These are phyloP conservation scores for Tuber calosporum DNA, from an alignment of 495 filamentous ascomycete genomes.

Conservation along the genomic window DNA sequence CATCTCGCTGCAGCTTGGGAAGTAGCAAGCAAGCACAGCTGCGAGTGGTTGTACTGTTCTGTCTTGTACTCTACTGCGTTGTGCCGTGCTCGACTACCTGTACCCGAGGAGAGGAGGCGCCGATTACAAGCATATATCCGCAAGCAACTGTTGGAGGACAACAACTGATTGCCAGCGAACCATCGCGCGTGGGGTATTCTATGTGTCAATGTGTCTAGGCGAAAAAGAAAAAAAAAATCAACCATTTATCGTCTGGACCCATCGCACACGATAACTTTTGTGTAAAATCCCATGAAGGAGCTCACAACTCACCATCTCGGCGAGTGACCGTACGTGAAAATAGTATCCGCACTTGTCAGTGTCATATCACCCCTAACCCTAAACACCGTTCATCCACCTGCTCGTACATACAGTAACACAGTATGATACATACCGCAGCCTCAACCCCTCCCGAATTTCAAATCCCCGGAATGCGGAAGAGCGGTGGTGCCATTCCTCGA, in stretches of 20 bases:
- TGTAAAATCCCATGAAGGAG: background rate
- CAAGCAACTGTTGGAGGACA: background rate
- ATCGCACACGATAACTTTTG: too few species aligned
- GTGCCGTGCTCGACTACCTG: background rate
- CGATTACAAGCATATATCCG: constrained; percentile 4
- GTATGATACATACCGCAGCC: background rate
- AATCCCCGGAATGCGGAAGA: background rate
- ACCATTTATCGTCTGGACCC: background rate
- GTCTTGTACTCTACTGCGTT: too few species aligned
- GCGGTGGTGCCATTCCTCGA: background rate
- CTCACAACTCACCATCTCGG: background rate
- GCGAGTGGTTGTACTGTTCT: background rate
- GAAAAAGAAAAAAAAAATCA: too few species aligned
- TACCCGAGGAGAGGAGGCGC: background rate
- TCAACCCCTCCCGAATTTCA: background rate
- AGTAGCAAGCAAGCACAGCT: background rate
- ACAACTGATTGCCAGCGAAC: background rate
- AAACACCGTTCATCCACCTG: background rate
- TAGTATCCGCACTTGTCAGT: too few species aligned
- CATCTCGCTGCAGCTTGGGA: background rate
- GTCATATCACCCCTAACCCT: background rate
- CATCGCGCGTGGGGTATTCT: constrained; percentile 1
- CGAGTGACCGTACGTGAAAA: background rate
- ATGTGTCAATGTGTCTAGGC: background rate
- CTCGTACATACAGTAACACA: background rate